These are phyloP conservation scores for Triticum urartu DNA, from an alignment of 176 grass and related monocot species.

Conservation along the genomic window DNA sequence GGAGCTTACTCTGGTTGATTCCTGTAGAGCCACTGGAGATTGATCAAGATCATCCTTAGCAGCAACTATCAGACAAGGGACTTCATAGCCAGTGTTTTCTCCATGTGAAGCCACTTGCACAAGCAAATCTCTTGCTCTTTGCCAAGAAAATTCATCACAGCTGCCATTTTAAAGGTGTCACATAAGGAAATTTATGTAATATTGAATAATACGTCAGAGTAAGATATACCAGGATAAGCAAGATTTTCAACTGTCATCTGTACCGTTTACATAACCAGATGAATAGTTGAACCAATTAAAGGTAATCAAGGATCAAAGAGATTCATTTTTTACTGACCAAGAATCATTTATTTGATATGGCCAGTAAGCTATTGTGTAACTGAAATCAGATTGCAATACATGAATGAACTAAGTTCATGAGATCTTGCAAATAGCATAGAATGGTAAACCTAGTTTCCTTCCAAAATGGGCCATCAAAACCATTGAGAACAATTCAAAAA, in stretches of 20 bases:
- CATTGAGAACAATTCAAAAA: neutral
- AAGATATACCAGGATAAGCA: neutral
- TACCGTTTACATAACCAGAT: neutral
- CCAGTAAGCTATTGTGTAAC: neutral
- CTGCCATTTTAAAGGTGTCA: slow-evolving; percentile 38
- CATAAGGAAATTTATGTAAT: slow-evolving; percentile 6
- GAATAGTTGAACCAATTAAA: neutral
- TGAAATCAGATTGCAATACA: neutral
- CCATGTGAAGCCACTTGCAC: slow-evolving; percentile 93
- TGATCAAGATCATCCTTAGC: slow-evolving; percentile 98
- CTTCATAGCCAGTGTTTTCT: slow-evolving; percentile 89
- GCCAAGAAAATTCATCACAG: slow-evolving; percentile 90
- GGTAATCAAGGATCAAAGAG: neutral
- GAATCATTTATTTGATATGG: neutral
- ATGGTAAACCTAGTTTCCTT: neutral
- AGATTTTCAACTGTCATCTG: neutral
- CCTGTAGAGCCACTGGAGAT: slow-evolving; percentile 79
- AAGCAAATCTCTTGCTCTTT: slow-evolving; percentile 83
- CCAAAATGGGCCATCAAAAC: neutral
- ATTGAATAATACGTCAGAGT: neutral
- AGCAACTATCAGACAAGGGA: slow-evolving; percentile 94
- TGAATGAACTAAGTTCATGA: neutral
- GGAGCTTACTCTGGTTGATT: slow-evolving; percentile 89
- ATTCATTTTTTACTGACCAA: neutral
- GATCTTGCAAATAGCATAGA: neutral